These are phyloP conservation scores for Tetrahymena malaccensis DNA, from an alignment of 73 alveolate species.

Conservation along the genomic window DNA sequence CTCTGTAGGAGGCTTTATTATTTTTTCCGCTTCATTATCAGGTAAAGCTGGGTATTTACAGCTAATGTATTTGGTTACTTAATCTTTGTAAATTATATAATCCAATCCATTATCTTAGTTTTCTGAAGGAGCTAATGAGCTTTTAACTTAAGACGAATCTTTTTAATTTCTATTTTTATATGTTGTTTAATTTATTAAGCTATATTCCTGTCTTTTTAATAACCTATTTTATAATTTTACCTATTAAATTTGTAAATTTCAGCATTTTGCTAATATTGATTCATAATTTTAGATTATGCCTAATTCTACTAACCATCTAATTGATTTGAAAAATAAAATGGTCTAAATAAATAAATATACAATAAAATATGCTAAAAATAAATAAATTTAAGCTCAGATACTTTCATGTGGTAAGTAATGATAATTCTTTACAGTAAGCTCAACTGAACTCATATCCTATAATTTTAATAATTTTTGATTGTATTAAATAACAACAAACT, in stretches of 20 bases:
- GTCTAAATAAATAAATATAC: not conserved
- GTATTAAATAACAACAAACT: not conserved
- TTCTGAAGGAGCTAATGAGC: not conserved
- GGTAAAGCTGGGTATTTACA: not conserved
- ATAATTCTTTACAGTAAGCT: not conserved
- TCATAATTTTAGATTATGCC: not conserved
- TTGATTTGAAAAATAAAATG: not conserved
- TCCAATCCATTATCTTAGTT: not conserved
- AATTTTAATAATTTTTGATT: not conserved
- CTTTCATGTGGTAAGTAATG: not conserved
- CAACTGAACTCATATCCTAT: not conserved
- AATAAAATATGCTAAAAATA: too few relatives aligned
- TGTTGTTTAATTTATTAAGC: not conserved
- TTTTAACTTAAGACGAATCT: not conserved
- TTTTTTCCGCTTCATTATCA: not conserved
- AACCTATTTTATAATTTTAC: not conserved
- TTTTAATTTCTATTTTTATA: not conserved
- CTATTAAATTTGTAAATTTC: not conserved
- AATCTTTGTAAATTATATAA: not conserved
- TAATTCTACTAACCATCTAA: not conserved
- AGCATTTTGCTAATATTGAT: not conserved
- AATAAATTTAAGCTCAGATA: not conserved
- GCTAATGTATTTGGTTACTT: not conserved
- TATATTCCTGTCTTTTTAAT: not conserved
- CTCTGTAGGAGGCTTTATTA: not conserved